These are phyloP conservation scores for Globisporangium yorkense DNA, from an alignment of 352 stramenopile species.

Conservation along the genomic window DNA sequence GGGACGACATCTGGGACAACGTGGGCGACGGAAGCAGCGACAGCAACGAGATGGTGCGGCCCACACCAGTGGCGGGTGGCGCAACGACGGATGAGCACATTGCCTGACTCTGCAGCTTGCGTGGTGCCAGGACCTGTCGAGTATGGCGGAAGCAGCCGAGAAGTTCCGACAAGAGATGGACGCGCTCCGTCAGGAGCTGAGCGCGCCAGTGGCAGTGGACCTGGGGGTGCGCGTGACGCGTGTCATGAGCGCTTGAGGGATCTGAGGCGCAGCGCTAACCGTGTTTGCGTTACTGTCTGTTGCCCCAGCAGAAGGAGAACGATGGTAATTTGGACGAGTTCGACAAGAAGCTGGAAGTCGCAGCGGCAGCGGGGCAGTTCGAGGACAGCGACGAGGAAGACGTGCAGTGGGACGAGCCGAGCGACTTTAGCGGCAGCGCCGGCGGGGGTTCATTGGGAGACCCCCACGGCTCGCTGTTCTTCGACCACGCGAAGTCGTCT, in stretches of 20 bases:
- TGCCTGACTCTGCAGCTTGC: slow-evolving; percentile 7
- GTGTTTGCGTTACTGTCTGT: slow-evolving; percentile 4
- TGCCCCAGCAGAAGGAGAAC: slow-evolving; percentile 25
- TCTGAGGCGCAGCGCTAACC: background rate
- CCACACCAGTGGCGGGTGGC: too few relatives aligned
- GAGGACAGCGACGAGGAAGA: slow-evolving; percentile 77
- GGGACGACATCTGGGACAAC: slow-evolving; percentile 77
- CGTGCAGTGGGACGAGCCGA: slow-evolving; percentile 50
- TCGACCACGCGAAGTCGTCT: slow-evolving; percentile 12
- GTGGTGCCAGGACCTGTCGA: slow-evolving; percentile 55
- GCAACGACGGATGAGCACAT: too few relatives aligned
- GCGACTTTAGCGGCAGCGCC: slow-evolving; percentile 4
- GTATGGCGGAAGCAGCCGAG: slow-evolving; percentile 74
- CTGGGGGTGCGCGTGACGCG: slow-evolving; percentile 17
- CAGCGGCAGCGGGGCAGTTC: slow-evolving; percentile 69
- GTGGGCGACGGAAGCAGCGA: slow-evolving; percentile 37
- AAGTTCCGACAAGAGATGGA: slow-evolving; percentile 86
- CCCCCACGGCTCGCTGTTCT: slow-evolving; percentile 4
- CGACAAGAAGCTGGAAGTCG: slow-evolving; percentile 75
- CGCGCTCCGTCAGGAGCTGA: slow-evolving; percentile 57
- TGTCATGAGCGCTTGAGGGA: background rate
- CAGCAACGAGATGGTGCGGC: slow-evolving; percentile 57
- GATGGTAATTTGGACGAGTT: slow-evolving; percentile 66
- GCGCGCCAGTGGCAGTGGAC: slow-evolving; percentile 21
- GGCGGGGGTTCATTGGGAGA: slow-evolving; percentile 23